A percentile compares a stretch with the other conserved stretches of the same genome.
Conservation (phyloP, 1,139 yeast species). For the Blastobotrys capitulatus region DNA sequence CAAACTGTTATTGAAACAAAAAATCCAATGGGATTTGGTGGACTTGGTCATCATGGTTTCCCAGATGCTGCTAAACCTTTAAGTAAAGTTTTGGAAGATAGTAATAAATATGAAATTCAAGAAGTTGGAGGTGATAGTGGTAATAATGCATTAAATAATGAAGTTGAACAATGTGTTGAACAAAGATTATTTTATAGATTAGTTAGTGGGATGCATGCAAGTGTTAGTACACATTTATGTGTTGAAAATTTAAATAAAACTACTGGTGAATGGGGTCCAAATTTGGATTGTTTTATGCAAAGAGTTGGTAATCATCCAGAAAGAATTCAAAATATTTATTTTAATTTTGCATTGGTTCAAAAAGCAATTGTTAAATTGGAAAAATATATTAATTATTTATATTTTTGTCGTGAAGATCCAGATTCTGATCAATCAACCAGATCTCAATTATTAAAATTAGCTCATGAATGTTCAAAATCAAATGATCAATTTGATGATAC, state of each 20-base stretch:
- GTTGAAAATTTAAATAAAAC: constrained; percentile 74
- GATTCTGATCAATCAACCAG: constrained; percentile 47
- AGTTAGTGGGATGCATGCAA: constrained; percentile 92
- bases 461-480: constrained; percentile 33
- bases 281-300: constrained; percentile 73
- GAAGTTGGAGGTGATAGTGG: constrained; percentile 31
- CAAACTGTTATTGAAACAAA: background rate
- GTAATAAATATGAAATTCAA: constrained; percentile 21
- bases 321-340: constrained; percentile 80
- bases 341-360: constrained; percentile 84
- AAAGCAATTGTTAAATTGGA: constrained; percentile 69
- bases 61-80: constrained; percentile 19
- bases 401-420: constrained; percentile 44
- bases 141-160: constrained; percentile 28
- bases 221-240: constrained; percentile 88
- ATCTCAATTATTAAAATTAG: constrained; percentile 34
- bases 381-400: constrained; percentile 43
- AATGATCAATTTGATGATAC: constrained; percentile 47
- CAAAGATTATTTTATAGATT: constrained; percentile 83
- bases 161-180: constrained; percentile 61
- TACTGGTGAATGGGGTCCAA: constrained; percentile 79
- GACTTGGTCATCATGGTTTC: background rate
- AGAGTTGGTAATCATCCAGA: constrained; percentile 90
- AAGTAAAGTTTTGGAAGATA: constrained; percentile 22
- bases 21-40: background rate